These are phyloP conservation scores for Aspergillus arachidicola DNA, from an alignment of 2,329 filamentous ascomycete genomes.

Conservation along the genomic window DNA sequence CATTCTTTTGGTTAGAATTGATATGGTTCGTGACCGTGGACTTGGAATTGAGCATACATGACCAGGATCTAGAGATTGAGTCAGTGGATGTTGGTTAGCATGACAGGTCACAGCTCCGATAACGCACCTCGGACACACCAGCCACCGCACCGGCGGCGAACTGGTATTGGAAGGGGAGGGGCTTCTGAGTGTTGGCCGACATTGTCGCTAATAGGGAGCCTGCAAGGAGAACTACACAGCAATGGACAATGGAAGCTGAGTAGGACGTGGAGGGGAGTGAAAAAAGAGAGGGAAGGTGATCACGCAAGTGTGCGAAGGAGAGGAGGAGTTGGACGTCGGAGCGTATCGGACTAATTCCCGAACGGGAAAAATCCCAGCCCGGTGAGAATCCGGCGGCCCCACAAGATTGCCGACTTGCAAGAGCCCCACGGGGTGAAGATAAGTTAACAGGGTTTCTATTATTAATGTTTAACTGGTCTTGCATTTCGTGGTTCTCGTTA, in stretches of 20 bases:
- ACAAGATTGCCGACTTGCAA: neutral
- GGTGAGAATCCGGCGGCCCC: conserved; percentile 4
- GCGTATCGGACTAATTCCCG: conserved; percentile 10
- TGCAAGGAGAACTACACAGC: conserved; percentile 1
- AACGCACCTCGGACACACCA: conserved; percentile 90
- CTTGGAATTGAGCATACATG: conserved; percentile 62
- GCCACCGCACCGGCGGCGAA: conserved; percentile 95
- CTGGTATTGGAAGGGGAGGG: conserved; percentile 90
- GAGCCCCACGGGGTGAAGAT: conserved; percentile 8
- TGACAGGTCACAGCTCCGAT: conserved; percentile 3
- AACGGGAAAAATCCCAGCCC: conserved; percentile 12
- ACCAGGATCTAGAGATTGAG: conserved; percentile 69
- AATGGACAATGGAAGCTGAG: neutral
- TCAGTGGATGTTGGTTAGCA: conserved; percentile 1
- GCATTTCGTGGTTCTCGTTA: neutral
- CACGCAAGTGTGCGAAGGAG: conserved; percentile 3
- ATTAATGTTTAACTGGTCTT: neutral
- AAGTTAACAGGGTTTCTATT: neutral
- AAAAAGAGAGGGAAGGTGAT: conserved; percentile 12
- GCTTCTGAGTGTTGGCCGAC: conserved; percentile 65
- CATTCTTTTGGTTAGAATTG: neutral
- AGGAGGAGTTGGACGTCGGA: conserved; percentile 3
- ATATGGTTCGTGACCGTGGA: neutral
- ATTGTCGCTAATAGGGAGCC: conserved; percentile 49
- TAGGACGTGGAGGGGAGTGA: conserved; percentile 3